Conservation (phyloP, 2,329 filamentous ascomycete genomes). For the Microcyclosporella mali region DNA sequence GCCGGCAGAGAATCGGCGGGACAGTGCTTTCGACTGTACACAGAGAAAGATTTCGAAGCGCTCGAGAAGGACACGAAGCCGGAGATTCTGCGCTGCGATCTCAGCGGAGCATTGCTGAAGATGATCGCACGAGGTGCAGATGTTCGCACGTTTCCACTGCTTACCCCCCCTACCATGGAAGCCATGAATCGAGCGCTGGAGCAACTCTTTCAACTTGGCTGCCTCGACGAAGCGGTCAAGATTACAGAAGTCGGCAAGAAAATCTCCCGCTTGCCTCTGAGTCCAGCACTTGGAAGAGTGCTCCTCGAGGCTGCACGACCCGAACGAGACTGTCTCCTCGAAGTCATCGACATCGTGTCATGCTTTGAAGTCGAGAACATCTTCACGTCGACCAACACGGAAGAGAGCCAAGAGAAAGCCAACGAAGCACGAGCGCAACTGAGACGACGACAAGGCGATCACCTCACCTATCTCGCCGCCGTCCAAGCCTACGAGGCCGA, state of each 20-base stretch:
- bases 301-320: slow-evolving; percentile 70
- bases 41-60: slow-evolving; percentile 64
- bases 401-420: slow-evolving; percentile 55
- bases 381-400: slow-evolving; percentile 53
- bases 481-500: slow-evolving; percentile 56
- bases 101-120: slow-evolving; percentile 76
- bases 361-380: slow-evolving; percentile 60
- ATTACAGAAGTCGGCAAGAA: slow-evolving; percentile 69
- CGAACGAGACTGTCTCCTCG: slow-evolving; percentile 65
- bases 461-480: slow-evolving; percentile 56
- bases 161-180: slow-evolving; percentile 72
- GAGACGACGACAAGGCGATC: slow-evolving; percentile 56
- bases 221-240: slow-evolving; percentile 62
- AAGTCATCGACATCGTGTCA: slow-evolving; percentile 77
- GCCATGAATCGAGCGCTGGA: slow-evolving; percentile 75
- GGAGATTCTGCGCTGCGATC: slow-evolving; percentile 85
- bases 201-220: slow-evolving; percentile 71
- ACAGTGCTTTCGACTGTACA: slow-evolving; percentile 85
- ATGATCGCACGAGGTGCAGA: slow-evolving; percentile 90
- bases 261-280: slow-evolving; percentile 77
- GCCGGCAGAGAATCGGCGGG: slow-evolving; percentile 88
- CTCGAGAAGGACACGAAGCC: slow-evolving; percentile 71
- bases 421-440: slow-evolving; percentile 51
- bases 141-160: slow-evolving; percentile 73
- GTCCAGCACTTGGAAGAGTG: slow-evolving; percentile 73